Evolutionary conservation across 352 stramenopile genomes (phyloP).

Genomic region (Globisporangium cystogenes): DNA sequence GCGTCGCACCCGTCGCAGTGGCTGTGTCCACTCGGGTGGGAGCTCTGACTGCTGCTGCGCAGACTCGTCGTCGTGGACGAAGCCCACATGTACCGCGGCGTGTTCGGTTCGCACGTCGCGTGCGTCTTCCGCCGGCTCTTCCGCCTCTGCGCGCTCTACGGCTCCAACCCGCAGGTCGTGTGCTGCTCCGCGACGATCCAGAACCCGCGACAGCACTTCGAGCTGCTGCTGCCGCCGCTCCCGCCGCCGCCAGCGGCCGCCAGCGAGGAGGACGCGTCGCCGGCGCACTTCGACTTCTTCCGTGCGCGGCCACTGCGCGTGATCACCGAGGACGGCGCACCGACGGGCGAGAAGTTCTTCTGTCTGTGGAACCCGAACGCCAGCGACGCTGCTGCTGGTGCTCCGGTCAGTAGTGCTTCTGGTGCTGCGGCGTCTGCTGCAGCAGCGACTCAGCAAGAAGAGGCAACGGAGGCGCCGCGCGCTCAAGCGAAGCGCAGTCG

Average conservation of each 20-base stretch:
- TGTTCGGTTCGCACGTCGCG: slow-evolving; percentile 82
- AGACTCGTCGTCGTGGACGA: slow-evolving; percentile 79
- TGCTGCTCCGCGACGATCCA: slow-evolving; percentile 96
- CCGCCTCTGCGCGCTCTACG: slow-evolving; percentile 82
- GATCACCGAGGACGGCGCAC: slow-evolving; percentile 89
- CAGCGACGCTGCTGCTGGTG: slow-evolving; percentile 10
- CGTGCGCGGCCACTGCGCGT: slow-evolving; percentile 43
- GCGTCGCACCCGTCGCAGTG: no score
- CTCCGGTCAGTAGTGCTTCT: neutral
- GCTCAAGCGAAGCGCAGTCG: neutral
- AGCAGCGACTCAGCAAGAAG: neutral
- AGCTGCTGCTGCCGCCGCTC: slow-evolving; percentile 78
- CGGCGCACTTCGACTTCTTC: slow-evolving; percentile 59
- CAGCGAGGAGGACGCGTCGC: slow-evolving; percentile 7
- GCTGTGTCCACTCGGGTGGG: no score
- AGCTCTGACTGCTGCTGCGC: no score
- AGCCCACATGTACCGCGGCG: slow-evolving; percentile 94
- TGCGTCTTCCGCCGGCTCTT: slow-evolving; percentile 89
- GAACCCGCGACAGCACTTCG: slow-evolving; percentile 92
- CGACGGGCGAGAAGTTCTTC: slow-evolving; percentile 90
- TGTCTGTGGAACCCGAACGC: slow-evolving; percentile 94
- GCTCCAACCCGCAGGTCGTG: slow-evolving; percentile 86
- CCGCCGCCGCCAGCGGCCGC: slow-evolving; percentile 11
- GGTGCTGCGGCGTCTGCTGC: neutral
- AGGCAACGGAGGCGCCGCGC: neutral